Conservation (phyloP, 2,329 filamentous ascomycete genomes). For the Dactylella cylindrospora region DNA sequence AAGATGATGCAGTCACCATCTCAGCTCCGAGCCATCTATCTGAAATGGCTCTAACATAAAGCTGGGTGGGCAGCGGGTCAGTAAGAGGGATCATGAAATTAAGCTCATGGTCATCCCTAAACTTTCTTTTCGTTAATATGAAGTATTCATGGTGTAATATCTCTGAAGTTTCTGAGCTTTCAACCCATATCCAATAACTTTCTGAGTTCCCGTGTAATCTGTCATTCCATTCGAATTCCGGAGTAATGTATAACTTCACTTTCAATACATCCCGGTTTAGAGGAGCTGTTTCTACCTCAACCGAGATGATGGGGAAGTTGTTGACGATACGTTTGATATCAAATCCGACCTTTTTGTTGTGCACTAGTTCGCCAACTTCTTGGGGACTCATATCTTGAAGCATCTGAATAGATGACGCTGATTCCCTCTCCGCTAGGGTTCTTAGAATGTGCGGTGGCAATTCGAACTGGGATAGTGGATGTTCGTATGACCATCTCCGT, state of each 20-base stretch:
- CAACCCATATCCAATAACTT: conserved; percentile 98
- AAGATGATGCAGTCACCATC: conserved; percentile 91
- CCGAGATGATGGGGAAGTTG: conserved; percentile 86
- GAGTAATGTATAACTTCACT: conserved; percentile 81
- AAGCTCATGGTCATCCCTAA: conserved; percentile 94
- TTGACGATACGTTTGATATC: conserved; percentile 78
- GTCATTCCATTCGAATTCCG: conserved; percentile 94
- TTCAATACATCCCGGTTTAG: conserved; percentile 90
- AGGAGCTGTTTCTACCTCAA: conserved; percentile 93
- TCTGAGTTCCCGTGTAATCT: conserved; percentile 90
- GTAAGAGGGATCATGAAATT: conserved; percentile 96
- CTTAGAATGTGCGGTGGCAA: conserved; percentile 78
- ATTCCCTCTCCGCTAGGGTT: conserved; percentile 79
- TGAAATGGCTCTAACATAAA: conserved; percentile 91
- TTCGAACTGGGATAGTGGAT: conserved; percentile 94
- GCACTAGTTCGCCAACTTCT: conserved; percentile 87
- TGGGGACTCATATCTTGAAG: conserved; percentile 89
- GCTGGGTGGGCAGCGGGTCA: conserved; percentile 89
- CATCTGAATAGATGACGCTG: conserved; percentile 71
- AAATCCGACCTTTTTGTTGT: conserved; percentile 83
- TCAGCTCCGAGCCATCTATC: conserved; percentile 97
- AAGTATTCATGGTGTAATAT: conserved; percentile 99
- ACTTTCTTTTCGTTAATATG: conserved; percentile 82
- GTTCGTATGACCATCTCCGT: conserved; percentile 90
- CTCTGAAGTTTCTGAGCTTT: conserved; percentile 95